Conservation (phyloP, 306 rosid genomes). For the Myrica gale region DNA sequence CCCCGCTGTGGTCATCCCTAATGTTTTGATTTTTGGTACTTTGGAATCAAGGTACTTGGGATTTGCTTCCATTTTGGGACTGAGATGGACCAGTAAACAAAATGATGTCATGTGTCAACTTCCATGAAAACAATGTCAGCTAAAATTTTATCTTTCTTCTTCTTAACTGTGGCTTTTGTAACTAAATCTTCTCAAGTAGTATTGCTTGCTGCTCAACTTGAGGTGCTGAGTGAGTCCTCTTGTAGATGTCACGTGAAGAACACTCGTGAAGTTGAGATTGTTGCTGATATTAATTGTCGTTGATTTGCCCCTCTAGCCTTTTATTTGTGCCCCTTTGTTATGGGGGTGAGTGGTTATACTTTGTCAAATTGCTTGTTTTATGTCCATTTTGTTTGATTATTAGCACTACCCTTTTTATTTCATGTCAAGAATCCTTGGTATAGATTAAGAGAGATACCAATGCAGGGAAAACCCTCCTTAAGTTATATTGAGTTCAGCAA, state of each 20-base stretch:
- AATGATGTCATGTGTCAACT: neutral
- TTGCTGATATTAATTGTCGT: neutral
- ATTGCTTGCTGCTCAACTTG: neutral
- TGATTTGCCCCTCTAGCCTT: neutral
- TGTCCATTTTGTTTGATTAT: neutral
- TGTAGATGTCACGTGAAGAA: conserved; percentile 7
- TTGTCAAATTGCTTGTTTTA: neutral
- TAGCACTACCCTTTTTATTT: neutral
- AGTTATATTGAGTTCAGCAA: neutral
- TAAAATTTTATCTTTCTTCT: neutral
- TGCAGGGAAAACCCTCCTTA: neutral
- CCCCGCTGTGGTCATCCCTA: neutral
- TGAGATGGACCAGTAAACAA: neutral
- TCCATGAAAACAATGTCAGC: neutral
- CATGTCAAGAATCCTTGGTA: neutral
- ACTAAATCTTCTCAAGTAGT: neutral
- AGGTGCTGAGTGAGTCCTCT: neutral
- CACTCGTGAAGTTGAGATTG: conserved; percentile 14
- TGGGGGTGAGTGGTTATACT: neutral
- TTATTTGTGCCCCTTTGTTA: neutral
- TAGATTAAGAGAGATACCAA: neutral
- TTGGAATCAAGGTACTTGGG: neutral
- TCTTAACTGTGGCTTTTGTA: neutral
- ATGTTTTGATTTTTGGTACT: neutral
- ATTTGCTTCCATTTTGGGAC: neutral